These are phyloP conservation scores for Boeremia lycopersici DNA, from an alignment of 2,329 filamentous ascomycete species.

Conservation along the genomic window DNA sequence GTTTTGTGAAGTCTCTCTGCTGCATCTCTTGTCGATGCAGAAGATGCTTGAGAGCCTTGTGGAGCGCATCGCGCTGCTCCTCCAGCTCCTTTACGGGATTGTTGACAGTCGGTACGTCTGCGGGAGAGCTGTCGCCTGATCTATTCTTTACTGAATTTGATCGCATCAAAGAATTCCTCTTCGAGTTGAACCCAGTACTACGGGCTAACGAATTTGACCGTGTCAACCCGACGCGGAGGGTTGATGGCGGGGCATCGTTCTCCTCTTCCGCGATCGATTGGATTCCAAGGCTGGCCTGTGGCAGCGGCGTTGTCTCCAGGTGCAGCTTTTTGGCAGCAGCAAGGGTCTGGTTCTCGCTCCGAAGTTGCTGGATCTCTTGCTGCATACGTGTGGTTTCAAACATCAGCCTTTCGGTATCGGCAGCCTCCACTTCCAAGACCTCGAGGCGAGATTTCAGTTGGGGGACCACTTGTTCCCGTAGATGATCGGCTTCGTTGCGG, in stretches of 20 bases:
- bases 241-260: slow-evolving; percentile 41
- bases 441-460: slow-evolving; percentile 77
- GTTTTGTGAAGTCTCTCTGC: slow-evolving; percentile 81
- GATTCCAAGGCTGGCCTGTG: slow-evolving; percentile 57
- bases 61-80: slow-evolving; percentile 89
- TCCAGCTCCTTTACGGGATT: slow-evolving; percentile 82
- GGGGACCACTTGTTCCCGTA: slow-evolving; percentile 86
- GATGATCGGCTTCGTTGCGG: slow-evolving; percentile 87
- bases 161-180: slow-evolving; percentile 57
- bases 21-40: slow-evolving; percentile 86
- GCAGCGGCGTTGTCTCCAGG: slow-evolving; percentile 48
- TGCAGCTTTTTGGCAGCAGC: slow-evolving; percentile 56
- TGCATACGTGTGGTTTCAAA: slow-evolving; percentile 86
- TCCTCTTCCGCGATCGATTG: slow-evolving; percentile 67
- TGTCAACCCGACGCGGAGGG: slow-evolving; percentile 58
- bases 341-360: slow-evolving; percentile 68
- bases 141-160: slow-evolving; percentile 52
- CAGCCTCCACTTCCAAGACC: slow-evolving; percentile 75
- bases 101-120: slow-evolving; percentile 45
- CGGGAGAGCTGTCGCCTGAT: slow-evolving; percentile 61
- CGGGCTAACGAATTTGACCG: slow-evolving; percentile 72
- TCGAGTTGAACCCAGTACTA: slow-evolving; percentile 49
- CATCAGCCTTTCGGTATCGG: slow-evolving; percentile 72
- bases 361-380: slow-evolving; percentile 71
- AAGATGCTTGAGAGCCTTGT: slow-evolving; percentile 82